These are phyloP conservation scores for Paspalum notatum DNA, from an alignment of 176 grass and related monocot genomes.

Conservation along the genomic window DNA sequence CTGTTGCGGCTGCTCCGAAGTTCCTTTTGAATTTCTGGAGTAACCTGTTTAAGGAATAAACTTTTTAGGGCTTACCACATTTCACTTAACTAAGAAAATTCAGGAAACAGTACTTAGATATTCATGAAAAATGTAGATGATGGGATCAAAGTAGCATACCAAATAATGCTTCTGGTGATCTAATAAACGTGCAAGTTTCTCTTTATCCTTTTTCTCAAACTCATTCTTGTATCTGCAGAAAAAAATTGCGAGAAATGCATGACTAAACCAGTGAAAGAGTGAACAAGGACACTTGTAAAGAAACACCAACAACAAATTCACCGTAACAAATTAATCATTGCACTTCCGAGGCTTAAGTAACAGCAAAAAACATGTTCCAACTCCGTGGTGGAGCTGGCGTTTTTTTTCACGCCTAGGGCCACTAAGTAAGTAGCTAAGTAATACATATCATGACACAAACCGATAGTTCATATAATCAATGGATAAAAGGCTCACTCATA, in stretches of 20 bases:
- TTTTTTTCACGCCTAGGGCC: too few species aligned
- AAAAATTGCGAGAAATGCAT: neutral
- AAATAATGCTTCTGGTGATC: slow-evolving; percentile 95
- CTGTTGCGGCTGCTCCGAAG: slow-evolving; percentile 65
- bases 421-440: too few species aligned
- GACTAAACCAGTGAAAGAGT: slow-evolving; percentile 8
- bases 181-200: slow-evolving; percentile 61
- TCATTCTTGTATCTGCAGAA: slow-evolving; percentile 82
- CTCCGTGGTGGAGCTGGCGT: too few species aligned
- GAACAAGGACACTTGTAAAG: slow-evolving; percentile 2
- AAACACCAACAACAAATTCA: neutral
- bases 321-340: neutral
- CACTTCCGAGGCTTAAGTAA: neutral
- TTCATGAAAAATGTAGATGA: neutral
- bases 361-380: neutral
- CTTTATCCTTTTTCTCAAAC: slow-evolving; percentile 75
- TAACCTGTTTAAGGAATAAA: slow-evolving; percentile 56
- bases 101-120: neutral
- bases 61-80: neutral
- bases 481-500: too few species aligned
- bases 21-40: slow-evolving; percentile 89
- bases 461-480: too few species aligned
- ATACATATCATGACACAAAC: too few species aligned
- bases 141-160: slow-evolving; percentile 38
- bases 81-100: neutral